Conservation (phyloP, 352 stramenopile genomes). For the Phytophthora fragariaefolia region DNA sequence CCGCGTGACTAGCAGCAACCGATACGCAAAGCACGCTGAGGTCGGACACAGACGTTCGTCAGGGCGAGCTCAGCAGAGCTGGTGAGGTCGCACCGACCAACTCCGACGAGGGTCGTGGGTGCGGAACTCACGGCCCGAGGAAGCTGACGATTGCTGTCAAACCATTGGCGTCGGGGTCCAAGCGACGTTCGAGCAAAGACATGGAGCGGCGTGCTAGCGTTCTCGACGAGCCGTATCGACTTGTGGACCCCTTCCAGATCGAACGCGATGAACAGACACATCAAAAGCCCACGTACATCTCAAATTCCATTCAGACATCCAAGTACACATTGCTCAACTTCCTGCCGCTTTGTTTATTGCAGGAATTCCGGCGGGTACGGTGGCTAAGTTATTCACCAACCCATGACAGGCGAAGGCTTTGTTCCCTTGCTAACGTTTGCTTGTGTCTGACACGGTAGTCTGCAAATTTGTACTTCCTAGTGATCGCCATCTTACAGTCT, state of each 20-base stretch:
- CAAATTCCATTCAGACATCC: slow-evolving; percentile 87
- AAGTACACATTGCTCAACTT: slow-evolving; percentile 92
- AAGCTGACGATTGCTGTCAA: slow-evolving; percentile 42
- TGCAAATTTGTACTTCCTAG: slow-evolving; percentile 95
- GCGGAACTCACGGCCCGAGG: slow-evolving; percentile 31
- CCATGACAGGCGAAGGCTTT: background rate
- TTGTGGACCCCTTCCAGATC: slow-evolving; percentile 72
- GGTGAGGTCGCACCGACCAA: slow-evolving; percentile 4
- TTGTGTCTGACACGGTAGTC: slow-evolving; percentile 77
- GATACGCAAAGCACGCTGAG: slow-evolving; percentile 28
- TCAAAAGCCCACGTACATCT: slow-evolving; percentile 60
- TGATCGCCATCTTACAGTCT: slow-evolving; percentile 93
- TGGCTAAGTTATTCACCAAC: background rate
- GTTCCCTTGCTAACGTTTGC: slow-evolving; percentile 28
- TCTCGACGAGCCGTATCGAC: slow-evolving; percentile 43
- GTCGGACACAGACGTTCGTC: slow-evolving; percentile 17
- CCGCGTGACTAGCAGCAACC: slow-evolving; percentile 5
- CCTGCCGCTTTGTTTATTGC: slow-evolving; percentile 66
- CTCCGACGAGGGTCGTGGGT: slow-evolving; percentile 22
- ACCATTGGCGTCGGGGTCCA: slow-evolving; percentile 14
- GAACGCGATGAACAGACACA: slow-evolving; percentile 61
- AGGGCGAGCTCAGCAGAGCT: slow-evolving; percentile 18
- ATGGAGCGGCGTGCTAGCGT: slow-evolving; percentile 38
- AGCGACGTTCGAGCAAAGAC: slow-evolving; percentile 3
- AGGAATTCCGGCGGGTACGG: slow-evolving; percentile 86